Percentiles rank a stretch among this genome's conserved stretches.
Evolutionary conservation across 1,139 yeast genomes (phyloP).

Genomic region (Blastobotrys apis): DNA sequence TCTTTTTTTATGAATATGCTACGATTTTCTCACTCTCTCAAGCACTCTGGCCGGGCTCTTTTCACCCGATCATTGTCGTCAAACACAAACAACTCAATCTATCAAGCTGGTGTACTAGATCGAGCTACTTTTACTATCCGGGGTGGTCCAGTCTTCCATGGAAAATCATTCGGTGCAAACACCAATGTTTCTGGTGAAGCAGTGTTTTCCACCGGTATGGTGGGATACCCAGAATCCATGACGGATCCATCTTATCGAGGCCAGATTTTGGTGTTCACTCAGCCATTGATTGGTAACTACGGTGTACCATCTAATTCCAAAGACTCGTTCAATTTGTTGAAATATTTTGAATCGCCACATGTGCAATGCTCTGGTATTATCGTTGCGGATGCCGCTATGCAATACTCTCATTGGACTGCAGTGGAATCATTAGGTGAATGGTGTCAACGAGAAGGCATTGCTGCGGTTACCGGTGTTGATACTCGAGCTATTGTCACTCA

Average conservation of each 20-base stretch:
- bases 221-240: slow-evolving; percentile 98
- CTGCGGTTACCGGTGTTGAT: slow-evolving; percentile 96
- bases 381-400: slow-evolving; percentile 91
- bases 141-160: slow-evolving; percentile 90
- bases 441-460: slow-evolving; percentile 95
- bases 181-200: slow-evolving; percentile 93
- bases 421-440: slow-evolving; percentile 91
- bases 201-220: slow-evolving; percentile 93
- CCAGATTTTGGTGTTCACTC: slow-evolving; percentile 93
- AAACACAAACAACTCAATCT: slow-evolving; percentile 6
- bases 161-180: slow-evolving; percentile 92
- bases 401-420: slow-evolving; percentile 98
- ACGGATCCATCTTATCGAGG: slow-evolving; percentile 97
- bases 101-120: slow-evolving; percentile 14
- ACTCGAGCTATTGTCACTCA: slow-evolving; percentile 90
- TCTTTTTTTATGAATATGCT: slow-evolving; percentile 10
- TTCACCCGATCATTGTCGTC: neutral
- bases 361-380: slow-evolving; percentile 95
- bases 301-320: slow-evolving; percentile 86
- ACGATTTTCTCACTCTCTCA: slow-evolving; percentile 15
- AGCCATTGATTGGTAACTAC: slow-evolving; percentile 94
- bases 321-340: slow-evolving; percentile 79
- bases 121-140: slow-evolving; percentile 81
- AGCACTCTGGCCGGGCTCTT: slow-evolving; percentile 13
- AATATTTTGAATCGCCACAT: slow-evolving; percentile 85